Evolutionary conservation across 129 eudicot species (phyloP).

Genomic region (Flaveria bidentis): DNA sequence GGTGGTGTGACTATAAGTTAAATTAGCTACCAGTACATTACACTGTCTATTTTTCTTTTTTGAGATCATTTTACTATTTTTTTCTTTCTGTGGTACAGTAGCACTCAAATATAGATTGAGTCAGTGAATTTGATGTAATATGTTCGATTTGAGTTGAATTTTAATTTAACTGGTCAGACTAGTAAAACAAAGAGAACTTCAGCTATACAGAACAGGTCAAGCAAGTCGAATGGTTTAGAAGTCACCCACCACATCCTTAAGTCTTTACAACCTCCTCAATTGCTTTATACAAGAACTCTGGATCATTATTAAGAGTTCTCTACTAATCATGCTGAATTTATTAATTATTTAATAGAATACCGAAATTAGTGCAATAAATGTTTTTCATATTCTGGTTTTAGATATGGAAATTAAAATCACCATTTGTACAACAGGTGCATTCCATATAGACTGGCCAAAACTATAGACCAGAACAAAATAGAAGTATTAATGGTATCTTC

Average conservation of each 20-base stretch:
- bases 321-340: neutral
- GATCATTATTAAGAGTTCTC: neutral
- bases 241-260: neutral
- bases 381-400: neutral
- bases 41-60: neutral
- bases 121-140: neutral
- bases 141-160: neutral
- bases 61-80: neutral
- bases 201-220: slow-evolving; percentile 20
- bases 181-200: neutral
- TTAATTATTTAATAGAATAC: neutral
- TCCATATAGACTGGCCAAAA: slow-evolving; percentile 50
- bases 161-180: neutral
- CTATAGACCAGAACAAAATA: slow-evolving; percentile 35
- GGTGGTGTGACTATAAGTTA: neutral
- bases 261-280: slow-evolving; percentile 15
- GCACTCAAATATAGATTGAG: neutral
- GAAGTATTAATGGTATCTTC: slow-evolving; percentile 71
- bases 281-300: neutral
- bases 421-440: slow-evolving; percentile 53
- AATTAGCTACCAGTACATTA: neutral
- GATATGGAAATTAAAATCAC: slow-evolving; percentile 16
- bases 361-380: neutral
- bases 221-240: neutral
- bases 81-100: neutral